Percentiles rank a stretch among this genome's conserved stretches.
Evolutionary conservation across 352 stramenopile genomes (phyloP).

Genomic region (Pythium biforme): DNA sequence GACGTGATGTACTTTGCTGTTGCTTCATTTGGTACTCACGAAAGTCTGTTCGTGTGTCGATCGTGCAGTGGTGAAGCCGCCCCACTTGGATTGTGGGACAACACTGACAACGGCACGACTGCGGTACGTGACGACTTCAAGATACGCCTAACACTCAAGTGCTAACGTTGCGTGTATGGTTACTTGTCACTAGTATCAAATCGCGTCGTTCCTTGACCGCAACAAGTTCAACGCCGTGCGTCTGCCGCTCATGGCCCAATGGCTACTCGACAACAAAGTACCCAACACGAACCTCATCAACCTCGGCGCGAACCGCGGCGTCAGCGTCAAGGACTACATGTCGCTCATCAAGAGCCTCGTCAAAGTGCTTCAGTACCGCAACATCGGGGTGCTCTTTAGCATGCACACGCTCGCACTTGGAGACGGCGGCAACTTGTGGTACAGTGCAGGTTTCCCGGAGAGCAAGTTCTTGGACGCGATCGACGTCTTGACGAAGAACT

Average conservation of each 20-base stretch:
- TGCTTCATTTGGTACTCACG: no score
- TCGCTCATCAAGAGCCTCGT: slow-evolving; percentile 40
- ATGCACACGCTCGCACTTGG: slow-evolving; percentile 37
- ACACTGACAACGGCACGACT: slow-evolving; percentile 56
- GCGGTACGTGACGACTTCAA: slow-evolving; percentile 27
- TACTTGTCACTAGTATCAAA: slow-evolving; percentile 38
- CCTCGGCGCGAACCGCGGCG: slow-evolving; percentile 48
- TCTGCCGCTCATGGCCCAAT: slow-evolving; percentile 57
- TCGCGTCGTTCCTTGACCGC: slow-evolving; percentile 56
- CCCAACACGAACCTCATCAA: slow-evolving; percentile 40
- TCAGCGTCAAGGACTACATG: slow-evolving; percentile 42
- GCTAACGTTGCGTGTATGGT: no score
- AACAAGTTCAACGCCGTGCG: slow-evolving; percentile 83
- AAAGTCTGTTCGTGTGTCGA: no score
- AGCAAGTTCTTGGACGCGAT: slow-evolving; percentile 30
- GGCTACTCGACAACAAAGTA: slow-evolving; percentile 36
- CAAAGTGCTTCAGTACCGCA: slow-evolving; percentile 37
- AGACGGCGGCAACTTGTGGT: slow-evolving; percentile 38
- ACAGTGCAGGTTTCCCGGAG: slow-evolving; percentile 21
- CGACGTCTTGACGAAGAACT: slow-evolving; percentile 34
- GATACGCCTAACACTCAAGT: no score
- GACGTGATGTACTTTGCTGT: background rate
- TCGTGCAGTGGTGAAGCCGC: slow-evolving; percentile 38
- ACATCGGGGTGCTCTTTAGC: slow-evolving; percentile 45
- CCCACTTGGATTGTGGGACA: slow-evolving; percentile 63